A percentile compares a stretch with the other conserved stretches of the same genome.
These are phyloP conservation scores for Venturia oleaginea DNA, from an alignment of 2,329 filamentous ascomycete genomes.

Conservation along the genomic window DNA sequence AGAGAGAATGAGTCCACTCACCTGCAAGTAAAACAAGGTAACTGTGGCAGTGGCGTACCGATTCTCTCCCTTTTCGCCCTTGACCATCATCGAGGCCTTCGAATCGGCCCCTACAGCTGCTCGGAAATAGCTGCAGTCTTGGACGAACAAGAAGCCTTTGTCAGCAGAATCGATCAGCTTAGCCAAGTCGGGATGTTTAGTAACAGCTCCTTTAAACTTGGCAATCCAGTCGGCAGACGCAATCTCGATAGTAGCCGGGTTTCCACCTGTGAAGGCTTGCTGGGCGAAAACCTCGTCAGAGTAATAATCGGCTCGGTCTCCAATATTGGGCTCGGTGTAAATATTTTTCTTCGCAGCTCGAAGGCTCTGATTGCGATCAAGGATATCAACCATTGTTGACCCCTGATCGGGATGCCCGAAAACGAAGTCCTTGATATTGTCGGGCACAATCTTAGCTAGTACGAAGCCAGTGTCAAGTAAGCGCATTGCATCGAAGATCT, in stretches of 20 bases:
- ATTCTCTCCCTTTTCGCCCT: constrained; percentile 19
- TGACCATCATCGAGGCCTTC: constrained; percentile 22
- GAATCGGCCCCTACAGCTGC: constrained; percentile 26
- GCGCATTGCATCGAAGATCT: constrained; percentile 22
- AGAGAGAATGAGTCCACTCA: too few species aligned
- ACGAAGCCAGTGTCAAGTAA: constrained; percentile 21
- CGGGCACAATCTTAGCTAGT: constrained; percentile 18
- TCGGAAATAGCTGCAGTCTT: constrained; percentile 38
- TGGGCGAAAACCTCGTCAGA: constrained; percentile 37
- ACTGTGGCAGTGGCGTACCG: constrained; percentile 34
- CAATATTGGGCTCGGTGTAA: constrained; percentile 22
- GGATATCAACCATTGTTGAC: constrained; percentile 5
- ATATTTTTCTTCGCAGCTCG: constrained; percentile 21
- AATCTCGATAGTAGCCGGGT: constrained; percentile 34
- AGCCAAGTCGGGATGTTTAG: constrained; percentile 25
- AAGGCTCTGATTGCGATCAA: constrained; percentile 16
- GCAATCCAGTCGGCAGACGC: constrained; percentile 25
- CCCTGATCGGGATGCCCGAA: constrained; percentile 12
- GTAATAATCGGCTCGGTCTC: constrained; percentile 32
- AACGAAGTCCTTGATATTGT: constrained; percentile 15
- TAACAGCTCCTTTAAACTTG: constrained; percentile 30
- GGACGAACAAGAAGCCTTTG: constrained; percentile 30
- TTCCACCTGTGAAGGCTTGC: constrained; percentile 37
- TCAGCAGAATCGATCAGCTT: constrained; percentile 23
- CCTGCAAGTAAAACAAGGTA: constrained; percentile 34